These are phyloP conservation scores for Lolium rigidum DNA, from an alignment of 176 grass and related monocot species.

Conservation along the genomic window DNA sequence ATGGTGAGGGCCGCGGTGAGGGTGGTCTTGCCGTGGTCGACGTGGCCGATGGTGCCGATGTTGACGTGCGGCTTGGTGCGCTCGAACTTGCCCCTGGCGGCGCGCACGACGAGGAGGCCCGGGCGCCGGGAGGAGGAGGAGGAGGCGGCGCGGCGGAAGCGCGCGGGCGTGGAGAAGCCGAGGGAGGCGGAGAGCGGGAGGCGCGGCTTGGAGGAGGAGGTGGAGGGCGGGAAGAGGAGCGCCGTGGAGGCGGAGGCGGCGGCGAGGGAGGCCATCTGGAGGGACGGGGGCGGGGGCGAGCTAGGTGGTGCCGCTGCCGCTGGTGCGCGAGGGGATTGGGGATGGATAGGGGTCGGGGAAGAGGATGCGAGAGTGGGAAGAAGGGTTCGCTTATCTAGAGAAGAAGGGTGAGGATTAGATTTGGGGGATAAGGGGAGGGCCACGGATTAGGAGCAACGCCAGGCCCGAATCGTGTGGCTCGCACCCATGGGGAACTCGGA, in stretches of 20 bases:
- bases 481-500: too few species aligned
- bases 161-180: constrained; percentile 40
- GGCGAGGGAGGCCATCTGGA: constrained; percentile 43
- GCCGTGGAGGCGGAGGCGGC: constrained; percentile 50
- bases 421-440: constrained; percentile 59
- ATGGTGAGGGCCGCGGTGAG: constrained; percentile 98
- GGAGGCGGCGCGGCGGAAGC: constrained; percentile 29
- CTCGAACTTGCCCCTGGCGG: constrained; percentile 93
- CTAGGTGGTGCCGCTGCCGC: neutral
- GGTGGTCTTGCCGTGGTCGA: constrained; percentile 99
- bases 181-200: constrained; percentile 55
- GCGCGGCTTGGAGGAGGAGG: constrained; percentile 56
- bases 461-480: constrained; percentile 30
- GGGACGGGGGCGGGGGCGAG: neutral
- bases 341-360: constrained; percentile 32
- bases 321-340: constrained; percentile 13
- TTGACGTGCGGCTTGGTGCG: constrained; percentile 95
- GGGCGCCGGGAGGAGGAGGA: constrained; percentile 36
- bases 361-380: constrained; percentile 32
- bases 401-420: constrained; percentile 18
- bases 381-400: constrained; percentile 60
- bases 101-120: constrained; percentile 71
- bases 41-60: constrained; percentile 98
- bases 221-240: constrained; percentile 34
- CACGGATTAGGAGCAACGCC: constrained; percentile 44